Percentiles rank a stretch among this genome's conserved stretches.
These are phyloP conservation scores for Silybum marianum DNA, from an alignment of 129 eudicot genomes.

Conservation along the genomic window DNA sequence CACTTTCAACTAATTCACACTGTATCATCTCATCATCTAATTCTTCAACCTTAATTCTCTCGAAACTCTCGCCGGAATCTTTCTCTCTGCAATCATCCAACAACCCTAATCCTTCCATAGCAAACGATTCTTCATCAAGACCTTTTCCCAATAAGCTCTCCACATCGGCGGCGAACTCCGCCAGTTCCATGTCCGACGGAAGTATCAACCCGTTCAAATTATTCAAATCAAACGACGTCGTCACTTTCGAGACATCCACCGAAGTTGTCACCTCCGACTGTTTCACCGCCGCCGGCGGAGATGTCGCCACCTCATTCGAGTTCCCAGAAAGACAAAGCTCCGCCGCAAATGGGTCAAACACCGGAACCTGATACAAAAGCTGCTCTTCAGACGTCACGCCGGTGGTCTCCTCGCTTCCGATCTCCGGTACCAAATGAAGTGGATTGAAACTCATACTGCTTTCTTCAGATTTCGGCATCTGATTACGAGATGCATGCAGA, in stretches of 20 bases:
- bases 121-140: slow-evolving; percentile 61
- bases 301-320: slow-evolving; percentile 35
- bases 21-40: slow-evolving; percentile 17
- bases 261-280: slow-evolving; percentile 28
- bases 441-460: slow-evolving; percentile 26
- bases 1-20: slow-evolving; percentile 26
- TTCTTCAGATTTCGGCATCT: slow-evolving; percentile 33
- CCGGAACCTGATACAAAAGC: slow-evolving; percentile 70
- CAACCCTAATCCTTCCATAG: slow-evolving; percentile 62
- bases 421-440: slow-evolving; percentile 65
- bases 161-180: slow-evolving; percentile 83
- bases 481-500: background rate
- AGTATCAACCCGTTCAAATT: slow-evolving; percentile 45
- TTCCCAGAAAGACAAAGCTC: slow-evolving; percentile 48
- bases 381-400: slow-evolving; percentile 59
- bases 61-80: slow-evolving; percentile 24
- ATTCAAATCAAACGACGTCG: slow-evolving; percentile 29
- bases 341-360: slow-evolving; percentile 60
- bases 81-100: slow-evolving; percentile 47
- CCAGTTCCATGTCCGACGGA: slow-evolving; percentile 70
- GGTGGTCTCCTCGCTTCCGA: slow-evolving; percentile 48
- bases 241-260: background rate
- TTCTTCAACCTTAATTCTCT: slow-evolving; percentile 56
- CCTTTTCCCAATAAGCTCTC: slow-evolving; percentile 77
- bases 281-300: background rate